Base-by-base conservation (phyloP, 148 eudicot species). In the Spergularia bocconei region DNA sequence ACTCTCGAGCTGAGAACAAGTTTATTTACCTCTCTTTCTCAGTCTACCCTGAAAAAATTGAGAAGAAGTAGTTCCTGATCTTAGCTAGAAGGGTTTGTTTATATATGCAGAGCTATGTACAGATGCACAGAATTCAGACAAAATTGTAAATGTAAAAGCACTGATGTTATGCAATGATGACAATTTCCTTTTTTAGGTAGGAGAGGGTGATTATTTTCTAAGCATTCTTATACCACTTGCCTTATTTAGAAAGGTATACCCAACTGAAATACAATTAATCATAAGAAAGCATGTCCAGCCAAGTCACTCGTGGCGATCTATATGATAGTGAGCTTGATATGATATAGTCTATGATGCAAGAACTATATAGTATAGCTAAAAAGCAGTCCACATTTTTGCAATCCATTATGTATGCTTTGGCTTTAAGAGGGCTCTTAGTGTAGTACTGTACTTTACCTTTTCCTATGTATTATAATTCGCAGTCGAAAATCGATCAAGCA, bases 101-200 rank as follows among this genome's bases (percentile, higher is more conserved):
- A 74, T 79, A 79, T 79, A 75, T 64, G 75, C 50, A 55, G 62
- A 48, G 7, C 6, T 12, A 51, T 51, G 39, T 41, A 54, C 25
- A 29, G 55, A 29, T 50, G 0, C 6, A 29, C 36, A 29, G 36
- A 48, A 55, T 67, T 54, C 23, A 53, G 21, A 53, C 47, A 7
- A 19, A 65, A 56, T 11, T 56, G 74, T 25, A 16, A 36, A 3
- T 38, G 10, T 9, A 50, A 62, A 23, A 6, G 58, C 21, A 21
- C 12, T 21, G 25, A 47, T 50, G 71, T 16, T 21, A 50, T 68
- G 72, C 44, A 69, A 69, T 69, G 72, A 69, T 69, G 72, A 0
- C 23, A 6, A 53, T 17, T 52, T 29, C 44, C 60, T 16, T 53
- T 69, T 69, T 69, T 69, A 69, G 72, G 72, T 69, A 69, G 53